phyloP scores from a whole-genome alignment of 352 stramenopile species.

The Phytophthora colocasiae region DNA sequence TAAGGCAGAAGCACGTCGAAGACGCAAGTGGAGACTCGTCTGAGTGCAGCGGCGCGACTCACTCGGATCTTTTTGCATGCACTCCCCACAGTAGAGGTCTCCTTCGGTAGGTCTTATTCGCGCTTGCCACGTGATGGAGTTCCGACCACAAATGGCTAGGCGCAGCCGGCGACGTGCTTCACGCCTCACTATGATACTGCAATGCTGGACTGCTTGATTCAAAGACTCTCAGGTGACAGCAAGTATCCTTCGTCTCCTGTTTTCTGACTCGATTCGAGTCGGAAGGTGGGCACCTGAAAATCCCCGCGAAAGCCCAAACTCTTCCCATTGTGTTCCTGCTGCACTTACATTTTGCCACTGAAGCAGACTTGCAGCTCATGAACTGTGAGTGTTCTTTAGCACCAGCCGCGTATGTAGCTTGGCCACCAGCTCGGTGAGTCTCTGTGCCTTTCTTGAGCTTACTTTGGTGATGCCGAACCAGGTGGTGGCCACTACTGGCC shows the following conservation, averaged over 20 bases:
- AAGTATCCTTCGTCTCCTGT: constrained; percentile 18
- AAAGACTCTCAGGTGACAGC: constrained; percentile 13
- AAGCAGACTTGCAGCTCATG: too few relatives aligned
- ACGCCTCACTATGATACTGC: constrained; percentile 18
- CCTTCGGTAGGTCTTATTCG: constrained; percentile 29
- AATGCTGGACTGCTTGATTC: neutral
- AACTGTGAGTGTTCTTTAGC: constrained; percentile 5
- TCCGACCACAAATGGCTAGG: constrained; percentile 16
- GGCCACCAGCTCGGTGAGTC: neutral
- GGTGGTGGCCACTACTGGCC: neutral
- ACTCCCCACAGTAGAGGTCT: constrained; percentile 35
- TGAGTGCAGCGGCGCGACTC: constrained; percentile 26
- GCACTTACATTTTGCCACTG: neutral
- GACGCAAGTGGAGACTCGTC: neutral
- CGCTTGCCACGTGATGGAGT: constrained; percentile 20
- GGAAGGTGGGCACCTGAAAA: constrained; percentile 6
- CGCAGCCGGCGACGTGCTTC: constrained; percentile 1
- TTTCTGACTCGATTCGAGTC: constrained; percentile 27
- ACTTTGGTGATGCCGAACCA: neutral
- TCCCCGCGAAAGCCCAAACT: too few relatives aligned
- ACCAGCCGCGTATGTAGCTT: constrained; percentile 18
- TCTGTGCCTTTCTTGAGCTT: constrained; percentile 22
- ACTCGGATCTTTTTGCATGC: constrained; percentile 23
- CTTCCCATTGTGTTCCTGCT: too few relatives aligned
- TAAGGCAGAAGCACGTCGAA: neutral